phyloP scores from a whole-genome alignment of 2,329 filamentous ascomycete species.

The Ophiocordyceps camponoti-rufipedis region DNA sequence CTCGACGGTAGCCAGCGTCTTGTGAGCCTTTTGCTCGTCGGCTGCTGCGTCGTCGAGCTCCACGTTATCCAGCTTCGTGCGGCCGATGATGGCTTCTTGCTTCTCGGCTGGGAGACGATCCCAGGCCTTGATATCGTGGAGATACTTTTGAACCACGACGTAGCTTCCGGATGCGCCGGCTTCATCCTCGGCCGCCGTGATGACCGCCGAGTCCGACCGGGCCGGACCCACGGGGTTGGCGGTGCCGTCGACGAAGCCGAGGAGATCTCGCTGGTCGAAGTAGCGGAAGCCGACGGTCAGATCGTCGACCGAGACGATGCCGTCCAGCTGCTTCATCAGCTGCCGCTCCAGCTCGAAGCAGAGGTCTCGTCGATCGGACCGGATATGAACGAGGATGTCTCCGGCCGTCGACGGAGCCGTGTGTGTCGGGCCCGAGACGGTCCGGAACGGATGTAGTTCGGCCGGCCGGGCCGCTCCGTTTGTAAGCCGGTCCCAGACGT shows the following conservation, averaged over 20 bases:
- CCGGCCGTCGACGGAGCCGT: slow-evolving; percentile 36
- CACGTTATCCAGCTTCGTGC: slow-evolving; percentile 37
- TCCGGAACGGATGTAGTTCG: slow-evolving; percentile 31
- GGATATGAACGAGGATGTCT: slow-evolving; percentile 40
- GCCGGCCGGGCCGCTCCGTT: slow-evolving; percentile 20
- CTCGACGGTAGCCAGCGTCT: slow-evolving; percentile 33
- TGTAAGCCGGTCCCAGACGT: slow-evolving; percentile 29
- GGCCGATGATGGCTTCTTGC: slow-evolving; percentile 37
- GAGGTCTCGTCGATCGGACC: slow-evolving; percentile 34
- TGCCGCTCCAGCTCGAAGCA: slow-evolving; percentile 41
- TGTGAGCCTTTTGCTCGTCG: slow-evolving; percentile 28
- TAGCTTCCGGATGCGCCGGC: slow-evolving; percentile 30
- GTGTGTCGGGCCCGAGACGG: slow-evolving; percentile 26
- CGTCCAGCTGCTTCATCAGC: slow-evolving; percentile 27
- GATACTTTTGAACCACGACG: slow-evolving; percentile 39
- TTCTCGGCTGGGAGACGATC: slow-evolving; percentile 24
- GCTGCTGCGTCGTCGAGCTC: slow-evolving; percentile 32
- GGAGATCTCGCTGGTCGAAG: slow-evolving; percentile 37
- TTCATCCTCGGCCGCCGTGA: slow-evolving; percentile 20
- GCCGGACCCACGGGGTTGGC: slow-evolving; percentile 33
- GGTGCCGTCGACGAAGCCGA: slow-evolving; percentile 42
- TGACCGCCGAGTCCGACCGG: slow-evolving; percentile 22
- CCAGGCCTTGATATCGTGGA: slow-evolving; percentile 33
- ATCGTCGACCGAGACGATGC: slow-evolving; percentile 27
- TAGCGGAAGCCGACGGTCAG: slow-evolving; percentile 39